A percentile compares a stretch with the other conserved stretches of the same genome.
phyloP scores from a whole-genome alignment of 1,284 basidiomycete genomes.

The Trametes pubescens region DNA sequence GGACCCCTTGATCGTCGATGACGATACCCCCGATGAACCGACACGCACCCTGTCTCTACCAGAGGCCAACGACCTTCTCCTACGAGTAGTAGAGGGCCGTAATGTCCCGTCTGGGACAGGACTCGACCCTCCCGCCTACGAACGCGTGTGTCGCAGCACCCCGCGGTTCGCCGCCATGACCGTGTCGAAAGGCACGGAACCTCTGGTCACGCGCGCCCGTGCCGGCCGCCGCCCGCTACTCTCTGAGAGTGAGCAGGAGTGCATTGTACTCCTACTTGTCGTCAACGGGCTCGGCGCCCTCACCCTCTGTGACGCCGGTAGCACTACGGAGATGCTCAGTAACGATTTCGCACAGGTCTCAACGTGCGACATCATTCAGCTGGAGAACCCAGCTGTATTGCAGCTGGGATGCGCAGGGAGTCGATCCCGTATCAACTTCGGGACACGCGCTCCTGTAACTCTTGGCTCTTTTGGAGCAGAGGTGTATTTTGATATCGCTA shows the following conservation, averaged over 20 bases:
- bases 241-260: not conserved
- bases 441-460: conserved; percentile 2
- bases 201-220: conserved; percentile 3
- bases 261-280: not conserved
- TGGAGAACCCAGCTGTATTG: conserved; percentile 6
- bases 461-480: not conserved
- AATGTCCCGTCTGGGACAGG: not conserved
- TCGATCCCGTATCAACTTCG: conserved; percentile 36
- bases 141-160: not conserved
- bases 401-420: conserved; percentile 39
- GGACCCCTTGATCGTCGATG: not conserved
- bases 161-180: not conserved
- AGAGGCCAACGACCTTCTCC: not conserved
- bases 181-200: too few species aligned
- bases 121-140: not conserved
- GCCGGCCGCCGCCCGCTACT: conserved; percentile 3
- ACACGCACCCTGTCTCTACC: not conserved
- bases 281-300: conserved; percentile 3
- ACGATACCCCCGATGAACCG: not conserved
- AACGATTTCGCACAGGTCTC: not conserved
- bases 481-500: conserved; percentile 40
- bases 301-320: conserved; percentile 1
- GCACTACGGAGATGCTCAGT: conserved; percentile 4
- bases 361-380: conserved; percentile 22
- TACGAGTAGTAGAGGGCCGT: not conserved